Evolutionary conservation across 2,329 filamentous ascomycete genomes (phyloP), one percentile per base, ranked within the genome.

Genomic region (Penicillium capsulatum): DNA sequence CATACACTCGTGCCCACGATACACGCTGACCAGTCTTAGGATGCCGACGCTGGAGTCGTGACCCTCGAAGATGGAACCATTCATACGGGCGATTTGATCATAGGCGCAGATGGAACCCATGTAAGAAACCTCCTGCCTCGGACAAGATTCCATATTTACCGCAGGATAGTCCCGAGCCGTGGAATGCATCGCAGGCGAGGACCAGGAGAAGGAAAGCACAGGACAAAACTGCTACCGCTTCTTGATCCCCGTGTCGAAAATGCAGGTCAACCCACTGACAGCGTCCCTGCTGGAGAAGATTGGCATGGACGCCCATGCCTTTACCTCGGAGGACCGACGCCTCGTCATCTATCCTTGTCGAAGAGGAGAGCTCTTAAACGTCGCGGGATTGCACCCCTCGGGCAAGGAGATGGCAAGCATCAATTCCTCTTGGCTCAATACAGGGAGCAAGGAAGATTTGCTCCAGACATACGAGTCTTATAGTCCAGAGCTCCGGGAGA

Each of bases 61-160:
- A 9, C 20, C 3, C 15, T 20, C 17, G 19, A 20, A 19, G 47
- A 64, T 42, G 60, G 63, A 7, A 48, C 40, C 7, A 52, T 42
- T 8, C 38, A 59, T 19, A 52, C 51, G 2, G 66, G 53, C 14
- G 66, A 70, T 46, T 48, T 69, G 13, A 58, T 70, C n/a, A 47
- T 70, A 13, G 61, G 65, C 16, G 66, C 66, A 3, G 65, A 68
- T 51, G 66, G 66, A 2, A 58, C 69, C 9, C 59, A 67, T 24
- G 55, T 54, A 38, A 26, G 44, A 29, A 7, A 11, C 58, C 53
- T 1, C 51, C 44, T 14, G 22, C 15, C 3, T 28, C 24, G 2
- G 13, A 20, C 11, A 22, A 9, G 9, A 22, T 5, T 5, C 19
- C 19, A 22, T 9, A 22, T 9, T 22, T 9, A 22, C 9, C 19